Evolutionary conservation across 1,139 yeast genomes (phyloP), one percentile per base, ranked within the genome.

Genomic region (Pichia sp.): DNA sequence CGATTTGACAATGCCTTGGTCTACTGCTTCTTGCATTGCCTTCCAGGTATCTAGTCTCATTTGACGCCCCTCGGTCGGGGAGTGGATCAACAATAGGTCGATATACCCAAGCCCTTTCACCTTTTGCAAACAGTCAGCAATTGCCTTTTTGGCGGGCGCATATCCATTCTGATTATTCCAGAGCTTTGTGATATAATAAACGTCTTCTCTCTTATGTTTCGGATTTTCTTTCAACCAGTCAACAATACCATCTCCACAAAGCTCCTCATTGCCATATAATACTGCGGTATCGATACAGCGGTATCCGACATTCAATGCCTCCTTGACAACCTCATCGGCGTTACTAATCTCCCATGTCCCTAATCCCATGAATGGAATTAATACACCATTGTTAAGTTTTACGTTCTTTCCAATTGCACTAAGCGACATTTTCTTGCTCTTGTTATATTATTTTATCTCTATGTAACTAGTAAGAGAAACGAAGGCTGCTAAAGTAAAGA

Each of bases 131-230:
- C 83, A 78, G 44, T 69, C 71, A 50, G 72, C 67, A 52, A 86
- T 80, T 8, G 85, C 87, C 38, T 63, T 61, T 60, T 78, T 78
- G 8, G 91, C 81, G 41, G 74, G 73, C 12, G 77, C 76, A 66
- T 85, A 85, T 0, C 86, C 88, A 59, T 81, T 80, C 61, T 80
- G 79, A 34, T 74, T 71, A 60, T 80, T 77, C 80, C 84, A 77
- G 41, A 87, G 70, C 67, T 87, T 87, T 38, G 95, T 83, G 6
- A 93, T 85, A 66, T 84, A 87, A 63, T 81, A 85, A 27, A 88
- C 78, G 36, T 86, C 91, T 48, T 72, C 73, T 50, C 95, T 72
- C 55, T 74, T 74, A 51, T 75, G 70, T 20, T 71, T 60, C 0
- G 82, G 79, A 46, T 77, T 77, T 43, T 79, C 81, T 4, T 71